phyloP scores from a whole-genome alignment of 2,329 filamentous ascomycete species.

The Thelonectria rubi region DNA sequence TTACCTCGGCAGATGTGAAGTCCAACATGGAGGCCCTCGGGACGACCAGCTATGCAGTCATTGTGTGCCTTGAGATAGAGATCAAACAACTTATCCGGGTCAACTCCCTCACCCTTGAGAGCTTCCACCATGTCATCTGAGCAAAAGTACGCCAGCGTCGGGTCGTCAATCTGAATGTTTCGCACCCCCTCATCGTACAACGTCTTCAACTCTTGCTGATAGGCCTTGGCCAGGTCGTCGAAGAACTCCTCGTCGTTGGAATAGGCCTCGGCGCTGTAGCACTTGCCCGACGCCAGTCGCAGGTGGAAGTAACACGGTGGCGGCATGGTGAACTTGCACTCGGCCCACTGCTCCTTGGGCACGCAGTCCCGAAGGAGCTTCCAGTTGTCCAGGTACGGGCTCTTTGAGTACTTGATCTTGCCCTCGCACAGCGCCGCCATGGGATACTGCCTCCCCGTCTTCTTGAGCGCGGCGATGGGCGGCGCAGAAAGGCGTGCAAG shows the following conservation, averaged over 20 bases:
- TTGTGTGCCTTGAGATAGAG: slow-evolving; percentile 79
- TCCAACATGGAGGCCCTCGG: slow-evolving; percentile 73
- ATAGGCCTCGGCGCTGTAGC: slow-evolving; percentile 63
- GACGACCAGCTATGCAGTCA: slow-evolving; percentile 69
- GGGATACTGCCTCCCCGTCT: slow-evolving; percentile 49
- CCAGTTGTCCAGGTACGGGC: slow-evolving; percentile 56
- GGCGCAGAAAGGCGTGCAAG: slow-evolving; percentile 50
- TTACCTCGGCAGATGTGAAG: slow-evolving; percentile 66
- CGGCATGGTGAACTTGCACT: slow-evolving; percentile 74
- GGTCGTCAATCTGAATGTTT: slow-evolving; percentile 69
- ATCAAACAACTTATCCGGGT: slow-evolving; percentile 72
- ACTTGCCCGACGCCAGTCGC: slow-evolving; percentile 59
- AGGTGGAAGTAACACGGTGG: slow-evolving; percentile 75
- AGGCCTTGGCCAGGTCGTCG: slow-evolving; percentile 64
- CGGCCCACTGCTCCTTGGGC: slow-evolving; percentile 65
- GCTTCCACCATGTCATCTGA: slow-evolving; percentile 72
- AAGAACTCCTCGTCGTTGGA: slow-evolving; percentile 64
- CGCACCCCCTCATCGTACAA: slow-evolving; percentile 64
- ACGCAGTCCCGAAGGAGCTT: slow-evolving; percentile 53
- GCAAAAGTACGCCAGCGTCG: slow-evolving; percentile 73
- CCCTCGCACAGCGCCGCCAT: slow-evolving; percentile 53
- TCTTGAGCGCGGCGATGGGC: slow-evolving; percentile 51
- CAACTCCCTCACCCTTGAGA: slow-evolving; percentile 64
- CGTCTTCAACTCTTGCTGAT: slow-evolving; percentile 62
- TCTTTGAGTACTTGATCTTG: slow-evolving; percentile 53